Percentiles rank a stretch among this genome's conserved stretches.
These are phyloP conservation scores for Isochrysis galbana DNA, from an alignment of 78 protist species.

Conservation along the genomic window DNA sequence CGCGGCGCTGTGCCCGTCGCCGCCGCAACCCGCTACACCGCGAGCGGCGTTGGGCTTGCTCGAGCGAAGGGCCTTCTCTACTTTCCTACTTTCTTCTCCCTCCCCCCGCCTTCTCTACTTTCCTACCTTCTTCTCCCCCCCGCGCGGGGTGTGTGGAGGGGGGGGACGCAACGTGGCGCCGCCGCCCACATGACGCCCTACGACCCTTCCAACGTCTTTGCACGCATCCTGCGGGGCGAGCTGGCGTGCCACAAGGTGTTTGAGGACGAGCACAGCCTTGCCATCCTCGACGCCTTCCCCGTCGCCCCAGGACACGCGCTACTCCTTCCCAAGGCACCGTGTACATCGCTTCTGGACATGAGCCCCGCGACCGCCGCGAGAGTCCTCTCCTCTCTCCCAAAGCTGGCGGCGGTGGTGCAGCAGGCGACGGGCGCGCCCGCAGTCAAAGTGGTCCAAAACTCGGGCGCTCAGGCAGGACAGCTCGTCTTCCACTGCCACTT, in stretches of 20 bases:
- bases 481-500: constrained; percentile 33
- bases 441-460: neutral
- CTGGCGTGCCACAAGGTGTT: constrained; percentile 38
- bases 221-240: constrained; percentile 7
- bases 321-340: constrained; percentile 35
- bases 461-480: neutral
- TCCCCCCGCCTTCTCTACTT: no score
- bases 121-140: no score
- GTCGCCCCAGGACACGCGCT: constrained; percentile 36
- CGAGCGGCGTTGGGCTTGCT: no score
- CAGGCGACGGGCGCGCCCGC: constrained; percentile 35
- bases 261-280: constrained; percentile 32
- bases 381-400: neutral
- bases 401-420: neutral
- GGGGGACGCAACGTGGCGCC: neutral
- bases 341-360: neutral
- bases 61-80: no score
- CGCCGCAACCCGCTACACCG: no score
- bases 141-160: no score
- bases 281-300: constrained; percentile 58
- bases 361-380: neutral
- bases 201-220: neutral
- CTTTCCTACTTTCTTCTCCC: no score
- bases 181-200: neutral
- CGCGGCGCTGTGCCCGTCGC: no score